phyloP scores from a whole-genome alignment of 139 green algal species.

The Marvania coccoides region DNA sequence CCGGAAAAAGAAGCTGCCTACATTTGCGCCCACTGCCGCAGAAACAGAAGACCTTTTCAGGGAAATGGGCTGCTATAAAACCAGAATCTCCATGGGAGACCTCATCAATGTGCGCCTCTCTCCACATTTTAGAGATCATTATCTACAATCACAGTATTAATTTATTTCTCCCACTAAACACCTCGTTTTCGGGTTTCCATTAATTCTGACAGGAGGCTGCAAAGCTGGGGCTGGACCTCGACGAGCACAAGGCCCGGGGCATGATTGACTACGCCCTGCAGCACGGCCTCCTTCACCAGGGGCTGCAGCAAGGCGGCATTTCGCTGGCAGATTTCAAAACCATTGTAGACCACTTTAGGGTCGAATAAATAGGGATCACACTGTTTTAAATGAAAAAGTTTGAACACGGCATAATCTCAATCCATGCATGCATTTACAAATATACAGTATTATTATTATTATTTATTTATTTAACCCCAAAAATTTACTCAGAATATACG shows the following conservation, averaged over 20 bases:
- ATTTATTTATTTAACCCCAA: no score
- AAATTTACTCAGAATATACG: no score
- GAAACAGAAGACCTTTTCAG: neutral
- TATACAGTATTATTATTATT: neutral
- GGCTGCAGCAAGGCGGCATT: neutral
- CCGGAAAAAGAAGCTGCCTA: neutral
- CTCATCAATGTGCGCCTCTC: neutral
- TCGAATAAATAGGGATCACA: no score
- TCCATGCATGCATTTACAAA: neutral
- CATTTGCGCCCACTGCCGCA: neutral
- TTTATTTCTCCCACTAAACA: no score
- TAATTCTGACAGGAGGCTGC: neutral
- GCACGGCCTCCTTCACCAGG: neutral
- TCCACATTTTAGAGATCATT: no score
- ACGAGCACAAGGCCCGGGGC: neutral
- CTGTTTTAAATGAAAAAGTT: neutral
- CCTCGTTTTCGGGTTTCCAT: neutral
- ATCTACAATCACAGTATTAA: no score
- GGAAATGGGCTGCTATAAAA: neutral
- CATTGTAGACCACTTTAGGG: neutral
- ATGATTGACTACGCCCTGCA: neutral
- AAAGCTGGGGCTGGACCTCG: neutral
- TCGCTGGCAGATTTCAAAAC: neutral
- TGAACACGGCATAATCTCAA: no score
- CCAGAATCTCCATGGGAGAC: neutral